phyloP scores from a whole-genome alignment of 75 land plant genomes.

The Pinus taeda region DNA sequence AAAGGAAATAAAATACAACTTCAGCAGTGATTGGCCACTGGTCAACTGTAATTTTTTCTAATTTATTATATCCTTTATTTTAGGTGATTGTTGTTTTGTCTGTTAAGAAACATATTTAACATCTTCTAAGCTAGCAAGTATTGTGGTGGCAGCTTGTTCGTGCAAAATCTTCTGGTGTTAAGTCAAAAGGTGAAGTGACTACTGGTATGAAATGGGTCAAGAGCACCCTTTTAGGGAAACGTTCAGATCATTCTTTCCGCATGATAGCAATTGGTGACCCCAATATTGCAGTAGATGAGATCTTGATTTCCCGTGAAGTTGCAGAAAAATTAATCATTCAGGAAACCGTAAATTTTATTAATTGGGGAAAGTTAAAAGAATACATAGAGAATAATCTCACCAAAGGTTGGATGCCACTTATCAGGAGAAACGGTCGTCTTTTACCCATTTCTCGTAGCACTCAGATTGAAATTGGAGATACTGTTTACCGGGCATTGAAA shows the following conservation, averaged over 20 bases:
- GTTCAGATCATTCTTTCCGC: constrained; percentile 54
- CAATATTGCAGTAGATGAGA: constrained; percentile 52
- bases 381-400: neutral
- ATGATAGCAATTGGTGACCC: constrained; percentile 86
- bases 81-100: neutral
- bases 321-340: constrained; percentile 42
- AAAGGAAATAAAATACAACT: neutral
- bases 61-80: neutral
- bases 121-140: neutral
- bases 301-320: constrained; percentile 62
- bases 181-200: neutral
- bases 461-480: constrained; percentile 60
- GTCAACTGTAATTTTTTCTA: neutral
- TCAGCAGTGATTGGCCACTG: neutral
- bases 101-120: neutral
- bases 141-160: constrained; percentile 26
- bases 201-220: constrained; percentile 64
- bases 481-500: constrained; percentile 45
- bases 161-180: constrained; percentile 10
- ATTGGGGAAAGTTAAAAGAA: constrained; percentile 37
- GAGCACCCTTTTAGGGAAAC: constrained; percentile 64
- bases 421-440: constrained; percentile 25
- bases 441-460: constrained; percentile 5
- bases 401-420: neutral
- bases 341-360: constrained; percentile 51